phyloP scores from a whole-genome alignment of 2,329 filamentous ascomycete genomes.

The Penicillium fuscoglaucum region DNA sequence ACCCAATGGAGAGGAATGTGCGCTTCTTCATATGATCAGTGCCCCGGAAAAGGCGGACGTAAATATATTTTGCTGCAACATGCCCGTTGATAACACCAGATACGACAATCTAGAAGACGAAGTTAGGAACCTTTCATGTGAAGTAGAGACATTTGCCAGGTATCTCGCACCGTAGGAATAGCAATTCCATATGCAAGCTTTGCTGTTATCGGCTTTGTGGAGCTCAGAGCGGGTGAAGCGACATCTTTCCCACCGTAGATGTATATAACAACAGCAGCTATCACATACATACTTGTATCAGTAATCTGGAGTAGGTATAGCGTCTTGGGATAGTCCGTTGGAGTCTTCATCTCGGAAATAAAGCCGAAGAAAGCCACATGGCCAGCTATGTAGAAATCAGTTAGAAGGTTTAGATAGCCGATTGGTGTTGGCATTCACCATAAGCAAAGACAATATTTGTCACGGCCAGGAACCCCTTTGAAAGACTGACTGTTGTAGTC shows the following conservation, averaged over 20 bases:
- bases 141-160: not conserved
- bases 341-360: constrained; percentile 62
- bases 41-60: constrained; percentile 62
- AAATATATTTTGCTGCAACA: constrained; percentile 65
- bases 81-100: constrained; percentile 68
- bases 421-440: constrained; percentile 39
- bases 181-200: constrained; percentile 68
- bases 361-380: constrained; percentile 68
- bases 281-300: constrained; percentile 61
- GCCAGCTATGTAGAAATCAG: constrained; percentile 44
- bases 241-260: constrained; percentile 62
- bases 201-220: constrained; percentile 54
- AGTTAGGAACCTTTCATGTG: not conserved
- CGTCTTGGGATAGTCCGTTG: constrained; percentile 60
- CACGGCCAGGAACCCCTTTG: constrained; percentile 58
- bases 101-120: constrained; percentile 65
- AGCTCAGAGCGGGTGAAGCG: constrained; percentile 64
- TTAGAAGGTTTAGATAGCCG: fast-evolving
- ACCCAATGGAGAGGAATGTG: constrained; percentile 49
- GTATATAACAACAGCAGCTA: constrained; percentile 67
- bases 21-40: constrained; percentile 54
- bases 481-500: constrained; percentile 40
- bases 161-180: constrained; percentile 54
- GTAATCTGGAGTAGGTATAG: constrained; percentile 59
- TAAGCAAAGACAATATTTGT: constrained; percentile 70